Evolutionary conservation across 306 rosid species (phyloP).

Genomic region (Quercus mongolica): DNA sequence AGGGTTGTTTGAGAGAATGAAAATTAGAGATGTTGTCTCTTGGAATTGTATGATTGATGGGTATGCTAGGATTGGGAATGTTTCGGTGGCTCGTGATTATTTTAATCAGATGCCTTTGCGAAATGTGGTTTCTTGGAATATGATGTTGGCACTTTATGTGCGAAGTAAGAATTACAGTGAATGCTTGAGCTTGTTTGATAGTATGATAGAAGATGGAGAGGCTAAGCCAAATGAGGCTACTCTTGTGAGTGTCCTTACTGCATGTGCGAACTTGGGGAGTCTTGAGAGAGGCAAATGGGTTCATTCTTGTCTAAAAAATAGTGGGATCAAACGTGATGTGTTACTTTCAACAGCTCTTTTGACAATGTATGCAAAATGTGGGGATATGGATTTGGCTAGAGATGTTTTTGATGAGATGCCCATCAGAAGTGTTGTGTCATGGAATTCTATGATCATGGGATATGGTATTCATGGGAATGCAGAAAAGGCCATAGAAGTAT

Average conservation of each 20-base stretch:
- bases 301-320: conserved; percentile 44
- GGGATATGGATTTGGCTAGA: conserved; percentile 56
- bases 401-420: conserved; percentile 58
- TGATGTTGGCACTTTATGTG: conserved; percentile 42
- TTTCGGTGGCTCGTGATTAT: conserved; percentile 34
- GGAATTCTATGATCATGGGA: conserved; percentile 72
- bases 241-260: conserved; percentile 56
- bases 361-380: conserved; percentile 64
- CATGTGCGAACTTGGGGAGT: conserved; percentile 59
- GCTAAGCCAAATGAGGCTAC: conserved; percentile 62
- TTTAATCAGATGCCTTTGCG: conserved; percentile 37
- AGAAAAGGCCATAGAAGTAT: conserved; percentile 44
- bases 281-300: conserved; percentile 45
- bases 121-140: conserved; percentile 62
- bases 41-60: conserved; percentile 74
- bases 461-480: conserved; percentile 60
- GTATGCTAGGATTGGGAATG: conserved; percentile 39
- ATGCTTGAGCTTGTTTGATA: conserved; percentile 48
- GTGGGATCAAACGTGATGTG: conserved; percentile 38
- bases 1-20: conserved; percentile 44
- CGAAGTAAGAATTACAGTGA: conserved; percentile 37
- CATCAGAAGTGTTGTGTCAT: conserved; percentile 49
- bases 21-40: conserved; percentile 43
- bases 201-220: conserved; percentile 44
- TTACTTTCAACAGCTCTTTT: conserved; percentile 59